Evolutionary conservation across 441 rosid genomes (phyloP), one percentile per base, ranked within the genome.

Genomic region (Manihot esculenta): DNA sequence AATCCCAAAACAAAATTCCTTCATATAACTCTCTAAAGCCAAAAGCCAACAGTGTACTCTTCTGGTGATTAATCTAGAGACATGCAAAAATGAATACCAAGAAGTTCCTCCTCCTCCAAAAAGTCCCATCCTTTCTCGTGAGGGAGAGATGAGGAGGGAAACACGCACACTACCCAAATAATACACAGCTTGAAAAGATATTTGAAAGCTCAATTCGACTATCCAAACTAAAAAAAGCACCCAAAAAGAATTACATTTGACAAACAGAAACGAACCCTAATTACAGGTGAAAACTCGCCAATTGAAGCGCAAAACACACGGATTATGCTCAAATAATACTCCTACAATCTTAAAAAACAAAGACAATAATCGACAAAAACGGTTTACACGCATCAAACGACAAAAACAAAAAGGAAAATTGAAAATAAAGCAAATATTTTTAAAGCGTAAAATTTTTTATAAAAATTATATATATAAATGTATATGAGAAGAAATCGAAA

Each of bases 191-290:
- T 27, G 30, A 42, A 27, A 14, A 62, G 15, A 44, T 23, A 53
- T 30, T 13, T 30, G 57, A 41, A 54, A 68, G 67, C 18, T 51
- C 10, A 55, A 60, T 14, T 61, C 30, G 10, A 67, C 30, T 23
- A 67, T 62, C 63, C 7, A 35, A 53, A 10, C 56, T 13, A 41
- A 33, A 33, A 7, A 49, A 17, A 66, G 7, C 23, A 6, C 15
- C 15, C 11, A 17, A 15, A 55, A 8, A 59, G 14, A 11, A 33
- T 18, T n/a, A 69, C 20, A 47, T 13, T 12, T 13, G 1, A 33
- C 0, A 24, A 68, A 27, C 41, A 57, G 24, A 13, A 18, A 17
- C 26, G 56, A 57, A 72, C 50, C 65, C 64, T 64, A 57, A 70
- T 38, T 58, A 38, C 1, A 54, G 24, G 26, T 69, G 21, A 38